Evolutionary conservation across 1,139 yeast species (phyloP).

Genomic region (Debaryomyces fabryi): DNA sequence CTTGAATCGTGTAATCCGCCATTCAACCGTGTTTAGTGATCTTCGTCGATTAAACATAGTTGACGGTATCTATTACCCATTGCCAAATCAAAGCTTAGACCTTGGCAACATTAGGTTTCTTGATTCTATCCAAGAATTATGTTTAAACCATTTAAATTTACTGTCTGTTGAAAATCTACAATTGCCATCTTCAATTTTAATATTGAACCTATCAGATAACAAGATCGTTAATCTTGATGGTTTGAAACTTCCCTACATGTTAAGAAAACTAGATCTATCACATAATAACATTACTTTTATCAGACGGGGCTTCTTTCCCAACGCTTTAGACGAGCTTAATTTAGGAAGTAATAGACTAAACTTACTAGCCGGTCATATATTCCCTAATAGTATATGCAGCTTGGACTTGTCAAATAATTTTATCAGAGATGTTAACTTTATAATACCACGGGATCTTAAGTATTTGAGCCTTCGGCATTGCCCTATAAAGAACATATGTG

Average conservation of each 20-base stretch:
- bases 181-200: conserved; percentile 3
- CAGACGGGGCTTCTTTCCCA: conserved; percentile 3
- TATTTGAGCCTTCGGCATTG: conserved; percentile 5
- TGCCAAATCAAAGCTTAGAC: background rate
- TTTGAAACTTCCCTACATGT: conserved; percentile 5
- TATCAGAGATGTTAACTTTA: conserved; percentile 8
- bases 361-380: background rate
- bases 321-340: background rate
- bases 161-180: conserved; percentile 1
- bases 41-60: background rate
- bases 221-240: conserved; percentile 1
- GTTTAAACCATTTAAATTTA: conserved; percentile 6
- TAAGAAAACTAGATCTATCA: conserved; percentile 8
- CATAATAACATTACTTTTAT: conserved; percentile 5
- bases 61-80: background rate
- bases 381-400: conserved; percentile 5
- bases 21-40: background rate
- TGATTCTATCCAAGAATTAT: background rate
- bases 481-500: background rate
- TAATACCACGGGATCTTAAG: conserved; percentile 4
- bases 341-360: conserved; percentile 8
- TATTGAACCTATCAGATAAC: conserved; percentile 6
- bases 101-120: background rate
- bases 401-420: conserved; percentile 8
- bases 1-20: conserved; percentile 8